A percentile compares a stretch with the other conserved stretches of the same genome.
Evolutionary conservation across 23 red algal species (phyloP).

Genomic region (Pyropia yezoensis): DNA sequence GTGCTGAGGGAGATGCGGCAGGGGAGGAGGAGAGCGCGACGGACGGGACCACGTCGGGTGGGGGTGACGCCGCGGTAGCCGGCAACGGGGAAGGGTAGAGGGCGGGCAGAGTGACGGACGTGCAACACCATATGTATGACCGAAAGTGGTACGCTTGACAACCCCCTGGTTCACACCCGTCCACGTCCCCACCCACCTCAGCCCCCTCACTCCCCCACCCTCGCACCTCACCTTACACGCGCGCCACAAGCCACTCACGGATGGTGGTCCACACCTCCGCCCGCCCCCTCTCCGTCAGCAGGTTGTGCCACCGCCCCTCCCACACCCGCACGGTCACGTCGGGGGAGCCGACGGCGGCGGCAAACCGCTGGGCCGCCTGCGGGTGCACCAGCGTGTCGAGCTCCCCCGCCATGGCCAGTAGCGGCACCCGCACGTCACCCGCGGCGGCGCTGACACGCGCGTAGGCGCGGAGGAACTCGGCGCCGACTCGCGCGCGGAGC

Average conservation of each 20-base stretch:
- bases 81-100: too few relatives aligned
- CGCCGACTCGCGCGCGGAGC: conserved; percentile 53
- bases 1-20: too few relatives aligned
- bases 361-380: conserved; percentile 29
- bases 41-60: too few relatives aligned
- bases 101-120: too few relatives aligned
- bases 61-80: too few relatives aligned
- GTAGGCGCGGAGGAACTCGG: conserved; percentile 56
- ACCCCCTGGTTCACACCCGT: too few relatives aligned
- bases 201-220: too few relatives aligned
- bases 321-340: conserved; percentile 40
- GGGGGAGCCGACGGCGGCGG: conserved; percentile 11
- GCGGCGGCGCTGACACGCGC: conserved; percentile 11
- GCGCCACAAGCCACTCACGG: conserved; percentile 23
- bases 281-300: conserved; percentile 61
- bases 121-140: too few relatives aligned
- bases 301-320: conserved; percentile 68
- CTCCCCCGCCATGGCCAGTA: conserved; percentile 52
- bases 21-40: too few relatives aligned
- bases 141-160: too few relatives aligned
- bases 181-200: too few relatives aligned
- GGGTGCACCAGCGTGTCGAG: conserved; percentile 75
- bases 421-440: conserved; percentile 6
- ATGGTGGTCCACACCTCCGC: conserved; percentile 42
- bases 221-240: neutral